A percentile compares a stretch with the other conserved stretches of the same genome.
Evolutionary conservation across 441 rosid species (phyloP).

Genomic region (Arabidopsis lyrata): DNA sequence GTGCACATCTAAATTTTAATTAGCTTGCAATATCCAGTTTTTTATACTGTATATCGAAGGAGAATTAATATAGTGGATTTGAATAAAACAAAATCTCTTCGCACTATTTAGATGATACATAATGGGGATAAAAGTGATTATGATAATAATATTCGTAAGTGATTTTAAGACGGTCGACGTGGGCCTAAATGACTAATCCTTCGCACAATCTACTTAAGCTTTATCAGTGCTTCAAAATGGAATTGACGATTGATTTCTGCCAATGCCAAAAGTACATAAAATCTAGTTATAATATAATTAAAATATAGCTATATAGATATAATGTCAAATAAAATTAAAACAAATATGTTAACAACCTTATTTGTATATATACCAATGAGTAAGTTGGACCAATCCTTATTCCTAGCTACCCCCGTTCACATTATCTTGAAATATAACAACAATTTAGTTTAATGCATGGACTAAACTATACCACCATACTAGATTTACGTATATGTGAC

Average conservation of each 20-base stretch:
- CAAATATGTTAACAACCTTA: too few species aligned
- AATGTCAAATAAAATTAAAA: not conserved
- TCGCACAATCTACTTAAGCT: not conserved
- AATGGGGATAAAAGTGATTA: not conserved
- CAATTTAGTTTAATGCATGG: not conserved
- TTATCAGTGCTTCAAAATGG: slow-evolving; percentile 13
- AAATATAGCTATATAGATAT: not conserved
- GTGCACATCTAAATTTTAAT: not conserved
- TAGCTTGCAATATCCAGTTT: not conserved
- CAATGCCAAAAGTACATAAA: slow-evolving; percentile 8
- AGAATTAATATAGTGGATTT: not conserved
- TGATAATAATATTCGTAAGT: not conserved
- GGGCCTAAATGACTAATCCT: not conserved
- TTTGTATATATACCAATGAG: too few species aligned
- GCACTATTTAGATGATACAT: slow-evolving; percentile 7
- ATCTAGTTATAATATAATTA: not conserved
- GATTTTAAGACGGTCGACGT: slow-evolving; percentile 7
- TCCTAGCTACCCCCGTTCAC: not conserved
- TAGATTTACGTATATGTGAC: not conserved
- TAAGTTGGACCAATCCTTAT: too few species aligned
- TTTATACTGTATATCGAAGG: not conserved
- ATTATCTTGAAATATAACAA: not conserved
- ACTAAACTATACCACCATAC: not conserved
- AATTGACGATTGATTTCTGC: slow-evolving; percentile 7
- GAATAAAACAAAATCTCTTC: not conserved